A percentile compares a stretch with the other conserved stretches of the same genome.
phyloP scores from a whole-genome alignment of 2,329 filamentous ascomycete genomes.

The Akanthomyces dipterigenus region DNA sequence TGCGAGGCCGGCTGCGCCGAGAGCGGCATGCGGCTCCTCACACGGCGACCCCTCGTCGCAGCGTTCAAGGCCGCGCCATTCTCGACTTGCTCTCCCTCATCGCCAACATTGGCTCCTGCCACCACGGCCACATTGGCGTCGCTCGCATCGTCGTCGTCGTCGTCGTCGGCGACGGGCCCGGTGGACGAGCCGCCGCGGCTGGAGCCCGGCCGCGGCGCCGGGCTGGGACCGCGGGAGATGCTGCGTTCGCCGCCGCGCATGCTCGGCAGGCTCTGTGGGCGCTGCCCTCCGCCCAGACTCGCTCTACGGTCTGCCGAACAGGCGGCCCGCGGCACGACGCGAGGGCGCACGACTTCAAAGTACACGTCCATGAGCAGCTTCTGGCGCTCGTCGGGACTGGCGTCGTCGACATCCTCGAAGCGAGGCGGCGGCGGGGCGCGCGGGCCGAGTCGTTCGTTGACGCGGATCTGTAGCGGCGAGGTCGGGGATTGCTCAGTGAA shows the following conservation, averaged over 20 bases:
- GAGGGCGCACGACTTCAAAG: conserved; percentile 36
- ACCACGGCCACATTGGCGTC: background rate
- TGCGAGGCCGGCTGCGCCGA: conserved; percentile 22
- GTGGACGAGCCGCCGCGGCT: background rate
- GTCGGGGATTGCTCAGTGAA: background rate
- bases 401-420: conserved; percentile 41
- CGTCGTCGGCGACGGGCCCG: background rate
- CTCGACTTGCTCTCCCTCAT: background rate
- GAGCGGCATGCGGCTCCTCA: conserved; percentile 24
- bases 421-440: conserved; percentile 13
- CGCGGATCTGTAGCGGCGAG: conserved; percentile 11
- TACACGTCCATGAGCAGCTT: conserved; percentile 46
- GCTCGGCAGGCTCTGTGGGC: conserved; percentile 19
- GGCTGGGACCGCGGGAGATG: conserved; percentile 1
- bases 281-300: conserved; percentile 18
- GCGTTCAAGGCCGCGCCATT: background rate
- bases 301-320: conserved; percentile 21
- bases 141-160: background rate
- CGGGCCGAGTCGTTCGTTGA: background rate
- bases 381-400: conserved; percentile 42
- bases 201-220: conserved; percentile 1
- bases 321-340: conserved; percentile 31
- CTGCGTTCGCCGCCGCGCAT: conserved; percentile 1
- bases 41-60: conserved; percentile 18
- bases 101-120: background rate